Conservation (phyloP, 352 stramenopile genomes). For the Nothophytophthora sp. region DNA sequence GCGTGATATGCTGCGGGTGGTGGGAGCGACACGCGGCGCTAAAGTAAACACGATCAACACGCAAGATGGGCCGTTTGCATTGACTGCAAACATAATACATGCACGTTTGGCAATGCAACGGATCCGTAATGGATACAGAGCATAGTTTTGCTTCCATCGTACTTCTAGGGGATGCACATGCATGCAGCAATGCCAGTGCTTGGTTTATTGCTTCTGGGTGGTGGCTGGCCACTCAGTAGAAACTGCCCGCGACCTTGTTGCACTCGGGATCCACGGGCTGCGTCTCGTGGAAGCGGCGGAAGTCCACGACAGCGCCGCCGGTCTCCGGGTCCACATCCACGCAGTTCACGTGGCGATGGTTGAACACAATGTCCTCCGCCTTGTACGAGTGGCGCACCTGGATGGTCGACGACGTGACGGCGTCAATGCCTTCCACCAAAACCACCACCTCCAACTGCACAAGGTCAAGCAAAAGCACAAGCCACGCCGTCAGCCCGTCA, state of each 20-base stretch:
- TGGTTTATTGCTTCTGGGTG: not conserved
- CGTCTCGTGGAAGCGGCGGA: slow-evolving; percentile 88
- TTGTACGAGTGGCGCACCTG: slow-evolving; percentile 97
- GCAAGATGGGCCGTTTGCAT: no score
- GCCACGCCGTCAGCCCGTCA: slow-evolving; percentile 2
- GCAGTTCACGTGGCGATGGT: slow-evolving; percentile 94
- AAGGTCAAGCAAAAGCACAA: not conserved
- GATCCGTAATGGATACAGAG: no score
- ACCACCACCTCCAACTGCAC: slow-evolving; percentile 95
- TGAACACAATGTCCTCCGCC: slow-evolving; percentile 90
- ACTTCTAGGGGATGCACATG: no score
- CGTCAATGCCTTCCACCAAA: slow-evolving; percentile 95
- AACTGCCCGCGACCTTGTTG: slow-evolving; percentile 57
- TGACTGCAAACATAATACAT: no score
- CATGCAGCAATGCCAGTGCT: not conserved
- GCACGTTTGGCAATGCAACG: no score
- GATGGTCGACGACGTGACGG: slow-evolving; percentile 93
- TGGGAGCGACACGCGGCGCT: no score
- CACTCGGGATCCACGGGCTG: slow-evolving; percentile 51
- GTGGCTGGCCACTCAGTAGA: slow-evolving; percentile 34
- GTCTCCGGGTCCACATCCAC: slow-evolving; percentile 78
- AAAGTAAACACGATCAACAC: no score
- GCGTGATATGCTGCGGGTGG: no score
- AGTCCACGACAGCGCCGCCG: slow-evolving; percentile 87
- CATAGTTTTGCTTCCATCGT: no score